Base-by-base conservation (phyloP, 495 filamentous ascomycete genomes). In the Penicillium dipodomyicola region DNA sequence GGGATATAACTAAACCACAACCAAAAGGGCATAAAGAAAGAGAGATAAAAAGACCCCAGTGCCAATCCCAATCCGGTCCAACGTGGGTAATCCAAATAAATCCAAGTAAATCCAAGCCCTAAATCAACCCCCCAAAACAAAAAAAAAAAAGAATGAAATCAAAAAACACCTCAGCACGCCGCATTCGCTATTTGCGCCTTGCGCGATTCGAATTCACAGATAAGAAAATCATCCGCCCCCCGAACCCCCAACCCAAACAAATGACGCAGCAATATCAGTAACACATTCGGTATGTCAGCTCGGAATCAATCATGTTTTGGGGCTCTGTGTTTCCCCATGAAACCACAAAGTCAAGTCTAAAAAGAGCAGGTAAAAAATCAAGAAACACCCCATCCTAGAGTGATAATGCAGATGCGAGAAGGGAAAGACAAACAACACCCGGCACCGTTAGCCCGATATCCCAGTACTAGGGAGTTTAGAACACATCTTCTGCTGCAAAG, bases 401-500 rank as follows among this genome's bases (percentile, higher is more conserved):
- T 53, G 52, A 54, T 41, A 59, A 65, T 67, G 65, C 62, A 64
- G 59, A 67, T 65, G 59, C 56, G 30, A 65, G 27, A 39, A 59
- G 27, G 29, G 49, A 39, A 50, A 59, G 23, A 43, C 15, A 53
- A 61, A 59, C 49, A 30, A 52, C 49, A 33, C 39, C 46, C 20
- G 57, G 56, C 51, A 47, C 57, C 59, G 49, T 44, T 52, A 20
- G 4, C 23, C 8, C 23, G 23, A 14, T 33, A 54, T 17, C 29
- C 20, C 42, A 47, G 43, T 27, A 8, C 23, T 19, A 14, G 11
- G 10, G 50, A 33, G 29, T 22, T 65, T 59, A 78, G 46, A 75
- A 78, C 46, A 78, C 74, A 61, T 78, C 77, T 62, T 88, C 87
- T 22, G 87, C 88, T 3, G 83, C 84, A 68, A 95, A 93, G 67